Percentiles rank a stretch among this genome's conserved stretches.
Evolutionary conservation across 2,329 filamentous ascomycete species (phyloP).

Genomic region (Rhinocladiella similis): DNA sequence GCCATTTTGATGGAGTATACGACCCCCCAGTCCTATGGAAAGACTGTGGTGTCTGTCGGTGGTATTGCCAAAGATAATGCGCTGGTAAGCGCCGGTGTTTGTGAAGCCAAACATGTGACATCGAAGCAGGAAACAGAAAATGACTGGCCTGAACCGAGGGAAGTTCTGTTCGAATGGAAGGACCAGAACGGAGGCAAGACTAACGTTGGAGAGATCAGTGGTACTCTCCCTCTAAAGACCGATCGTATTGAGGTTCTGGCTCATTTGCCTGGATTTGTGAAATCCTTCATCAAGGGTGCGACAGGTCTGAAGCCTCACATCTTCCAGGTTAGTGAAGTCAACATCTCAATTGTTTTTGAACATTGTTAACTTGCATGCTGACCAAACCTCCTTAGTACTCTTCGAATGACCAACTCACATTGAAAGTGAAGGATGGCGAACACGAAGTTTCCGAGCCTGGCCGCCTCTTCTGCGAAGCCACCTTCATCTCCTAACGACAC

Average conservation of each 20-base stretch:
- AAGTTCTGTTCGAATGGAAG: conserved; percentile 73
- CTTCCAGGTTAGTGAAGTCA: conserved; percentile 69
- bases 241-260: conserved; percentile 96
- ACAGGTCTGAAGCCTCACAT: conserved; percentile 96
- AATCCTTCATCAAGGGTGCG: conserved; percentile 84
- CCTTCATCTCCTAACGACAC: conserved; percentile 75
- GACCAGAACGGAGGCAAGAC: conserved; percentile 73
- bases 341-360: background rate
- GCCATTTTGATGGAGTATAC: conserved; percentile 95
- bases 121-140: conserved; percentile 72
- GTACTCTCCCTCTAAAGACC: conserved; percentile 65
- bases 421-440: conserved; percentile 85
- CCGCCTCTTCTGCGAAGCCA: conserved; percentile 80
- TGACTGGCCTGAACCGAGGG: conserved; percentile 84
- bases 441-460: conserved; percentile 78
- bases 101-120: conserved; percentile 68
- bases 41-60: conserved; percentile 79
- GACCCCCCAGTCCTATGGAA: conserved; percentile 89
- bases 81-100: conserved; percentile 71
- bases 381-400: conserved; percentile 59
- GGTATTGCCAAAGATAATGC: conserved; percentile 77
- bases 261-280: conserved; percentile 92
- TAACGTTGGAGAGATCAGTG: conserved; percentile 69
- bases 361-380: background rate
- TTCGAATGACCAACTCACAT: conserved; percentile 62